A percentile compares a stretch with the other conserved stretches of the same genome.
phyloP scores from a whole-genome alignment of 805 yeast genomes.

The Starmerella lactis-condensi region DNA sequence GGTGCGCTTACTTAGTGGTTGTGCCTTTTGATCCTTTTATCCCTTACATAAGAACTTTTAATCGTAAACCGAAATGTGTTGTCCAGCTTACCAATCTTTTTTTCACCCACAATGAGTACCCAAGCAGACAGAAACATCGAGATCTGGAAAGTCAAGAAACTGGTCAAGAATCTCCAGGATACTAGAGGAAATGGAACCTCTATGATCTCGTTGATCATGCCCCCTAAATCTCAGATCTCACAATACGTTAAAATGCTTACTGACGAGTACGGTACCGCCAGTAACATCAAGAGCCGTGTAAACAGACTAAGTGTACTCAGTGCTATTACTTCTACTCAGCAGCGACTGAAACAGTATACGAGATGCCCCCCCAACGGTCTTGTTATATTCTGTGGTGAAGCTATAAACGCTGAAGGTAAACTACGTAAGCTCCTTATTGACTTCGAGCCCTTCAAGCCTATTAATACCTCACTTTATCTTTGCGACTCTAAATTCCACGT shows the following conservation, averaged over 20 bases:
- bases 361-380: slow-evolving; percentile 87
- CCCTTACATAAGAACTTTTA: too few relatives aligned
- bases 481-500: slow-evolving; percentile 98
- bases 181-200: slow-evolving; percentile 99
- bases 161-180: slow-evolving; percentile 64
- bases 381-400: slow-evolving; percentile 96
- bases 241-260: slow-evolving; percentile 77
- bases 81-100: too few relatives aligned
- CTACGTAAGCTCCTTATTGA: slow-evolving; percentile 92
- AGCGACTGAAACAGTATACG: slow-evolving; percentile 75
- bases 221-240: slow-evolving; percentile 88
- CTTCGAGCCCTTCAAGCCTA: slow-evolving; percentile 97
- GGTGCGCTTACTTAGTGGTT: too few relatives aligned
- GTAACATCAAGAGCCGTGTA: slow-evolving; percentile 93
- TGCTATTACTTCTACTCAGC: slow-evolving; percentile 97
- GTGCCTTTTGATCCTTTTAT: too few relatives aligned
- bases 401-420: slow-evolving; percentile 89
- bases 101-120: slow-evolving; percentile 23
- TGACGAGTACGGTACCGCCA: slow-evolving; percentile 97
- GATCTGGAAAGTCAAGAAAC: slow-evolving; percentile 96
- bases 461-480: slow-evolving; percentile 84
- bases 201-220: slow-evolving; percentile 89
- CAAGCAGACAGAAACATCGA: slow-evolving; percentile 94
- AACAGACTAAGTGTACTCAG: slow-evolving; percentile 86
- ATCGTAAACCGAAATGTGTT: too few relatives aligned